Percentiles rank a stretch among this genome's conserved stretches.
phyloP scores from a whole-genome alignment of 2,329 filamentous ascomycete genomes.

The Arachnopeziza araneosa region DNA sequence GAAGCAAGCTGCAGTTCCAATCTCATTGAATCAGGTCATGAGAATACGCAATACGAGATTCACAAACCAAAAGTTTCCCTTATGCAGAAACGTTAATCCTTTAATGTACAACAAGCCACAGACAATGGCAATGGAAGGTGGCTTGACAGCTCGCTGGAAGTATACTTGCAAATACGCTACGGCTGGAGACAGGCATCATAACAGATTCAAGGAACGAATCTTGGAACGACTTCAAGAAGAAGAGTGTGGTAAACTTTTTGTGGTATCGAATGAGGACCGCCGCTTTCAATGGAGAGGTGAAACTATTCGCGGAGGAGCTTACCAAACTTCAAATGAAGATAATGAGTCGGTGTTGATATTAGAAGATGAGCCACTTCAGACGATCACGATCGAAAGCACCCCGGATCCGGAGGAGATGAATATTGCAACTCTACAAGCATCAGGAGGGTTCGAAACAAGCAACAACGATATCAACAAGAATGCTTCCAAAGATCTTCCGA shows the following conservation, averaged over 20 bases:
- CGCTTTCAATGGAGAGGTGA: slow-evolving; percentile 36
- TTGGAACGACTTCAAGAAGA: slow-evolving; percentile 16
- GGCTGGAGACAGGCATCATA: slow-evolving; percentile 19
- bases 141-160: slow-evolving; percentile 50
- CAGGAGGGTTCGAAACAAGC: background rate
- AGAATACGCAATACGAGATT: slow-evolving; percentile 39
- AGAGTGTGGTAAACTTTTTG: slow-evolving; percentile 11
- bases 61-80: slow-evolving; percentile 50
- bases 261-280: slow-evolving; percentile 4
- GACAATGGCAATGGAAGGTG: slow-evolving; percentile 28
- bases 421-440: background rate
- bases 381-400: background rate
- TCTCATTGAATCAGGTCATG: slow-evolving; percentile 36
- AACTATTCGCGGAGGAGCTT: slow-evolving; percentile 36
- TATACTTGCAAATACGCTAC: slow-evolving; percentile 26
- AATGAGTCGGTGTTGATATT: background rate
- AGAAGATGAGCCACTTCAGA: background rate
- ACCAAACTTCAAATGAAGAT: slow-evolving; percentile 22
- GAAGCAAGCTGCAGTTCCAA: slow-evolving; percentile 38
- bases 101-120: slow-evolving; percentile 18
- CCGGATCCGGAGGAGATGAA: background rate
- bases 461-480: background rate
- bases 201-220: slow-evolving; percentile 17
- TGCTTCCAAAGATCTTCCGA: background rate
- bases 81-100: slow-evolving; percentile 27